Percentiles rank a stretch among this genome's conserved stretches.
phyloP scores from a whole-genome alignment of 2,329 filamentous ascomycete species.

The Penicillium freii region DNA sequence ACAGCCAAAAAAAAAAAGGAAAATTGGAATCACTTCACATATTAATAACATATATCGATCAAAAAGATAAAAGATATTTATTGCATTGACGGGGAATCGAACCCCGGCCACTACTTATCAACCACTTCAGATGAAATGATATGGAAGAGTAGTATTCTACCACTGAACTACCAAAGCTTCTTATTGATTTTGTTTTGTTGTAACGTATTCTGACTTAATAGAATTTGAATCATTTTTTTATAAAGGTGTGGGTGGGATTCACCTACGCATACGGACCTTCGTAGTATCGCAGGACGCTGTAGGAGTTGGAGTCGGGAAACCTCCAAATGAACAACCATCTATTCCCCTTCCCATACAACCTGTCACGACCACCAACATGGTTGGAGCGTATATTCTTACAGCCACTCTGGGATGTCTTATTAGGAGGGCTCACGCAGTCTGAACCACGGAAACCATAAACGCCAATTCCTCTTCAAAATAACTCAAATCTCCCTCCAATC shows the following conservation, averaged over 20 bases:
- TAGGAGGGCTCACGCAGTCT: background rate
- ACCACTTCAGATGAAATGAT: background rate
- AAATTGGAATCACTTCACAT: background rate
- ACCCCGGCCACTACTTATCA: slow-evolving; percentile 11
- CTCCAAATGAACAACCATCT: slow-evolving; percentile 4
- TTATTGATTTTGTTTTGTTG: background rate
- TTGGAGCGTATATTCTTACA: background rate
- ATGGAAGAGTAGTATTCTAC: slow-evolving; percentile 13
- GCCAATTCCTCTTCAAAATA: background rate
- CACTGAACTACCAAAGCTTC: slow-evolving; percentile 10
- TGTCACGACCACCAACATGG: background rate
- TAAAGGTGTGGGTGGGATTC: too few species aligned
- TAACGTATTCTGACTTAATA: background rate
- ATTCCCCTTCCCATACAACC: slow-evolving; percentile 5
- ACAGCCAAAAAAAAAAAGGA: background rate
- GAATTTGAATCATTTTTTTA: background rate
- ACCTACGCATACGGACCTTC: too few species aligned
- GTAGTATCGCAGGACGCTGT: background rate
- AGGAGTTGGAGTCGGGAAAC: background rate
- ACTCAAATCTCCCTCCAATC: background rate
- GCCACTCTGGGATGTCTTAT: background rate
- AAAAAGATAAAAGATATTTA: background rate
- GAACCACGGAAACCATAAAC: background rate
- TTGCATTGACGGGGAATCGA: slow-evolving; percentile 11
- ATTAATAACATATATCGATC: too few species aligned